Base-by-base conservation (phyloP, 345 rosid genomes). In the Cardiospermum halicacabum region DNA sequence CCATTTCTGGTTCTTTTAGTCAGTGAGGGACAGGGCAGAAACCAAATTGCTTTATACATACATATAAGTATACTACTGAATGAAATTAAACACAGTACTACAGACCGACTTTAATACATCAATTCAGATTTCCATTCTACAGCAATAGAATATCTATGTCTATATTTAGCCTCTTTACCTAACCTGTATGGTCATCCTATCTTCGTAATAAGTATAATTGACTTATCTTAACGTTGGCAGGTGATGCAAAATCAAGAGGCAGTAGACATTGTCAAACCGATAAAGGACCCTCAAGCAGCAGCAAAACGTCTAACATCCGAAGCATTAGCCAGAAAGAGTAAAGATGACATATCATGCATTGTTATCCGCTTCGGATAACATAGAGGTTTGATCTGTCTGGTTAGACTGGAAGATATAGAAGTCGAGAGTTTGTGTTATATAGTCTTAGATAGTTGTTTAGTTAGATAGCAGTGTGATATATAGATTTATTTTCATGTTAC, bases 301-400 rank as follows among this genome's bases (percentile, higher is more conserved):
- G 87, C 87, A 0, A 83, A 80, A 79, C 82, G 82, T 19, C 75
- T 83, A 65, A 75, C 84, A 12, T 62, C 63, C 0, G 84, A 80
- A 74, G 87, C 87, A 27, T 74, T 83, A 69, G 74, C 84, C 16
- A 80, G 82, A 78, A 83, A 83, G 73, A 83, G 87, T 53, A 80
- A 80, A 70, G 82, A 78, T 57, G 82, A 78, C 30, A 78, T 75
- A 73, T 80, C 87, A 32, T 83, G 87, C 75, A 83, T 83, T 28
- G 87, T 83, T 36, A 83, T 83, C 58, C 82, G 87, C 26, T 83
- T 83, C 48, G 84, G 87, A 11, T 75, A 64, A 79, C 60, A 26
- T 26, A 47, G 36, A 36, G 54, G 37, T 62, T 50, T 57, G 22
- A 27, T 25, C 56, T 49, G 69, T 58, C 62, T 54, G 36, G 28